These are phyloP conservation scores for Cladochytrium tenue DNA, from an alignment of 371 early-diverging fungal genomes.

Conservation along the genomic window DNA sequence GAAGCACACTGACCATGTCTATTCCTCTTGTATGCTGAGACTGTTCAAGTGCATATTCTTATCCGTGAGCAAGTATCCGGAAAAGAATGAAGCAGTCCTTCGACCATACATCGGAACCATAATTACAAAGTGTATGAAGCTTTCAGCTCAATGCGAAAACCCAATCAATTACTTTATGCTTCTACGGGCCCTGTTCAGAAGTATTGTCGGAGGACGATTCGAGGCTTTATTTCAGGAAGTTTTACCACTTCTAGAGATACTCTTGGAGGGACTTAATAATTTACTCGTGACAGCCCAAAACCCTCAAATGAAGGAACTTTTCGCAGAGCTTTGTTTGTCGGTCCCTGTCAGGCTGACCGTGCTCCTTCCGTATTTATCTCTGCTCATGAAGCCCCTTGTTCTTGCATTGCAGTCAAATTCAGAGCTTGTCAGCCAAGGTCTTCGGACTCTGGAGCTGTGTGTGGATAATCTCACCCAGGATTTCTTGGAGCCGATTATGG, in stretches of 20 bases:
- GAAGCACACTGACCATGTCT: conserved; percentile 74
- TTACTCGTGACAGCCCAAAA: conserved; percentile 79
- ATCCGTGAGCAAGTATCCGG: conserved; percentile 91
- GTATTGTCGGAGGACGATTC: conserved; percentile 78
- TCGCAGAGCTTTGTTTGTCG: conserved; percentile 84
- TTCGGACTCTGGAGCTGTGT: conserved; percentile 96
- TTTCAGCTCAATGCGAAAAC: conserved; percentile 78
- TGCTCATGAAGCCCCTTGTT: conserved; percentile 94
- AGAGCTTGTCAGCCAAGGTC: conserved; percentile 90
- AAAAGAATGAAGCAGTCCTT: conserved; percentile 85
- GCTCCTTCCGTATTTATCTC: conserved; percentile 89
- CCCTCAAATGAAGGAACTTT: conserved; percentile 78
- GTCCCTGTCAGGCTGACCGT: conserved; percentile 96
- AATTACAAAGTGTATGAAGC: conserved; percentile 85
- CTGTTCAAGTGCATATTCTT: conserved; percentile 92
- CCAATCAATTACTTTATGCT: conserved; percentile 91
- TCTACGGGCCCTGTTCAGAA: conserved; percentile 88
- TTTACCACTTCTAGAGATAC: conserved; percentile 83
- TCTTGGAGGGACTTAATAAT: conserved; percentile 86
- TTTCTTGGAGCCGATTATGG: conserved; percentile 94
- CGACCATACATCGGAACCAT: conserved; percentile 87
- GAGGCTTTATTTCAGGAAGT: conserved; percentile 88
- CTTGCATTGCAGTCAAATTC: conserved; percentile 88
- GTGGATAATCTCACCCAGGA: conserved; percentile 97
- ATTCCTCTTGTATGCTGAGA: conserved; percentile 81